These are phyloP conservation scores for Gypsophila paniculata DNA, from an alignment of 179 eudicot genomes.

Conservation along the genomic window DNA sequence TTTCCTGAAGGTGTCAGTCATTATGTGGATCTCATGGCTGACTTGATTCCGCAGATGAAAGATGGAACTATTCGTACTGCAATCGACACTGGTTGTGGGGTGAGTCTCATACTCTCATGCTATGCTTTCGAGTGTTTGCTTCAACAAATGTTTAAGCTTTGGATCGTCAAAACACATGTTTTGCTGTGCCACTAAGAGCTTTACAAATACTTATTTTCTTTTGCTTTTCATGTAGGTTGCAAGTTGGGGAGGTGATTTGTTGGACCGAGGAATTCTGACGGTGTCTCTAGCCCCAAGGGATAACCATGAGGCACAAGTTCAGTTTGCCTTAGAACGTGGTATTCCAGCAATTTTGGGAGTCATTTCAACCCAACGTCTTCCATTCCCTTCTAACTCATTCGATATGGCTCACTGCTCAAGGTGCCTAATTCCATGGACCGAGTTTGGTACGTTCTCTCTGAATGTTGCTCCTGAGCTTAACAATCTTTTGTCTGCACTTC, in stretches of 20 bases:
- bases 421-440: slow-evolving; percentile 98
- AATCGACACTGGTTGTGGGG: slow-evolving; percentile 99
- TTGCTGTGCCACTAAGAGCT: too few species aligned
- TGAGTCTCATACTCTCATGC: slow-evolving; percentile 44
- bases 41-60: slow-evolving; percentile 78
- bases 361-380: slow-evolving; percentile 88
- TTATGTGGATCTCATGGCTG: slow-evolving; percentile 84
- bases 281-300: slow-evolving; percentile 95
- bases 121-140: too few species aligned
- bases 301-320: slow-evolving; percentile 97
- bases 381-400: slow-evolving; percentile 91
- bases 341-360: slow-evolving; percentile 91
- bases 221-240: slow-evolving; percentile 58
- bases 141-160: too few species aligned
- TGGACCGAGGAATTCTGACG: slow-evolving; percentile 80
- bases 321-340: slow-evolving; percentile 94
- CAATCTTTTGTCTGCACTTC: neutral
- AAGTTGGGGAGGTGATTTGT: slow-evolving; percentile 97
- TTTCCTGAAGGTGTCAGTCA: slow-evolving; percentile 79
- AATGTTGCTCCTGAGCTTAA: neutral
- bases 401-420: slow-evolving; percentile 99
- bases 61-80: slow-evolving; percentile 90
- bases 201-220: neutral
- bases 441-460: slow-evolving; percentile 58
- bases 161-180: too few species aligned